These are phyloP conservation scores for Zymoseptoria tritici DNA, from an alignment of 2,329 filamentous ascomycete genomes.

Conservation along the genomic window DNA sequence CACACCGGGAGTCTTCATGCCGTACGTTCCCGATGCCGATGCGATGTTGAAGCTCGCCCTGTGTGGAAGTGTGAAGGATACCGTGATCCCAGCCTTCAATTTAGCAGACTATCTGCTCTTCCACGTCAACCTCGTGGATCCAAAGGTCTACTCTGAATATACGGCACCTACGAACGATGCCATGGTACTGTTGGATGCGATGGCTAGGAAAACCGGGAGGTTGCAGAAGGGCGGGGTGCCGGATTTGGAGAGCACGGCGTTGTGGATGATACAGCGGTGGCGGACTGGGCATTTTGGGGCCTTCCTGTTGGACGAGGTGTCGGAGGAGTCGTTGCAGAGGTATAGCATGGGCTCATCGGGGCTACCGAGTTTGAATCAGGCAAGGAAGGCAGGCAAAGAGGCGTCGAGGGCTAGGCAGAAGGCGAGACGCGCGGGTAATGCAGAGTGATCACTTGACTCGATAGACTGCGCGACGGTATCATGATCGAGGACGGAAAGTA, in stretches of 20 bases:
- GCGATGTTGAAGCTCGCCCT: slow-evolving; percentile 94
- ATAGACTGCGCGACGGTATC: not conserved
- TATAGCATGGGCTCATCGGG: slow-evolving; percentile 39
- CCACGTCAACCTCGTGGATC: slow-evolving; percentile 64
- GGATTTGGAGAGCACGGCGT: slow-evolving; percentile 63
- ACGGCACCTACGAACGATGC: slow-evolving; percentile 75
- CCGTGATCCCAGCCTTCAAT: slow-evolving; percentile 67
- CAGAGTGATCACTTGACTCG: not conserved
- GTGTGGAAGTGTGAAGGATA: slow-evolving; percentile 84
- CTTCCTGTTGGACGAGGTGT: slow-evolving; percentile 73
- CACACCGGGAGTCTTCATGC: slow-evolving; percentile 91
- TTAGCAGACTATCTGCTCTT: slow-evolving; percentile 88
- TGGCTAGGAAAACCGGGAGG: slow-evolving; percentile 69
- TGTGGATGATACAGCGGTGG: slow-evolving; percentile 78
- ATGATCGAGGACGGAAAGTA: not conserved
- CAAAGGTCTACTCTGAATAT: slow-evolving; percentile 56
- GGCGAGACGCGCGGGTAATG: slow-evolving; percentile 10
- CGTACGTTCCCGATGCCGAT: slow-evolving; percentile 76
- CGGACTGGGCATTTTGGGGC: slow-evolving; percentile 65
- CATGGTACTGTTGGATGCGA: slow-evolving; percentile 59
- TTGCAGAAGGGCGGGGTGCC: slow-evolving; percentile 65
- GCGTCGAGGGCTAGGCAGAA: slow-evolving; percentile 18
- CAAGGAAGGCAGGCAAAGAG: slow-evolving; percentile 59
- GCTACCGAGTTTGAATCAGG: slow-evolving; percentile 53
- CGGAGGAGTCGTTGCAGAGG: slow-evolving; percentile 51